Percentiles rank a stretch among this genome's conserved stretches.
Conservation (phyloP, 2,329 filamentous ascomycete species). For the Drechslerella dactyloides region DNA sequence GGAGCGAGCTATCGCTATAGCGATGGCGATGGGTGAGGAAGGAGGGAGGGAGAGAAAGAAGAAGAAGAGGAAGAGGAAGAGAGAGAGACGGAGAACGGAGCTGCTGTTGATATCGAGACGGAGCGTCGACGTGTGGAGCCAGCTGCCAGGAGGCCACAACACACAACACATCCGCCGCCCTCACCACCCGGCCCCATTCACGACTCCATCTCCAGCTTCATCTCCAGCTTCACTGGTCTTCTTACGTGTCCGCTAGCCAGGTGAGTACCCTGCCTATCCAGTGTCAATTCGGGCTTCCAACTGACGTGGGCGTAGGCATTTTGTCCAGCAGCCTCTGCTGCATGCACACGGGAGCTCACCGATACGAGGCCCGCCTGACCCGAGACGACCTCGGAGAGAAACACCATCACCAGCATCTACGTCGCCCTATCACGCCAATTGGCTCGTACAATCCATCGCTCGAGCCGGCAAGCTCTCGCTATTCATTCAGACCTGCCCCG, state of each 20-base stretch:
- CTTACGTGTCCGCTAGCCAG: too few relatives aligned
- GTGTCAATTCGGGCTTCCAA: too few relatives aligned
- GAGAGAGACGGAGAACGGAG: conserved; percentile 8
- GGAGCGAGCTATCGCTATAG: conserved; percentile 9
- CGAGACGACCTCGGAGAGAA: too few relatives aligned
- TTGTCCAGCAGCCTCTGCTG: too few relatives aligned
- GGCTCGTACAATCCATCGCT: not conserved
- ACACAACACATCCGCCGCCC: conserved; percentile 15
- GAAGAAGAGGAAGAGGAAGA: conserved; percentile 7
- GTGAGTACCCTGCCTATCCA: too few relatives aligned
- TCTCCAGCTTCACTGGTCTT: too few relatives aligned
- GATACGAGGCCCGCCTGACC: too few relatives aligned
- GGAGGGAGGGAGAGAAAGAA: conserved; percentile 14
- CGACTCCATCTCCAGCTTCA: not conserved
- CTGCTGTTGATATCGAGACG: conserved; percentile 9
- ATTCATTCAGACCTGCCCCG: not conserved
- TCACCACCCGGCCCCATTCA: not conserved
- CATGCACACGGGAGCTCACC: too few relatives aligned
- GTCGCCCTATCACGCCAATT: not conserved
- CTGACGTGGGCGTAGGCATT: too few relatives aligned
- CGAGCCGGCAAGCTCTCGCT: not conserved
- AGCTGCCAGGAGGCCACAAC: not conserved
- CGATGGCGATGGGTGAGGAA: conserved; percentile 15
- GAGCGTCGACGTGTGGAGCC: conserved; percentile 12
- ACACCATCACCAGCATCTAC: not conserved